Conservation (phyloP, 208 protist species). For the Novymonas esmeraldas region DNA sequence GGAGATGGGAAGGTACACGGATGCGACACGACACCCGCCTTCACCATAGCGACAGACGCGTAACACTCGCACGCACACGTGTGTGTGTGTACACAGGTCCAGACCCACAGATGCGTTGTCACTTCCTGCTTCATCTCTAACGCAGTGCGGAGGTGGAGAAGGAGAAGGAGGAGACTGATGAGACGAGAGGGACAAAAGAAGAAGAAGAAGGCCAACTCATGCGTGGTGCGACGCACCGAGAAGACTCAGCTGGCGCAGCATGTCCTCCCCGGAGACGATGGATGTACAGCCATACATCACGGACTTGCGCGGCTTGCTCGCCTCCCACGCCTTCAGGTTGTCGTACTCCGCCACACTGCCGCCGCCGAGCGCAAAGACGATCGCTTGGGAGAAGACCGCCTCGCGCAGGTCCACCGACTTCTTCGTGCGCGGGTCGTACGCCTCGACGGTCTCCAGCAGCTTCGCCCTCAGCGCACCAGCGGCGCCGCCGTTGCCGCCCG, state of each 20-base stretch:
- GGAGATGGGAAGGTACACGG: no score
- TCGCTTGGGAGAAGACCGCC: conserved; percentile 79
- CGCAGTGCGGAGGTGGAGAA: neutral
- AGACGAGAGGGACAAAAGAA: conserved; percentile 3
- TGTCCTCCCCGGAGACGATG: conserved; percentile 75
- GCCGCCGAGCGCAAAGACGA: conserved; percentile 89
- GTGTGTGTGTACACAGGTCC: no score
- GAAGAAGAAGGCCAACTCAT: conserved; percentile 2
- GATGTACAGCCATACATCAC: conserved; percentile 90
- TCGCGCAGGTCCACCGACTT: conserved; percentile 64
- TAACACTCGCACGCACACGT: no score
- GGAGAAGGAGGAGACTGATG: no score
- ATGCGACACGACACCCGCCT: no score
- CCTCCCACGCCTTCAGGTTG: conserved; percentile 88
- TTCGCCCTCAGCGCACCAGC: conserved; percentile 23
- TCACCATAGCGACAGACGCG: no score
- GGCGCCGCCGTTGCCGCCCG: conserved; percentile 11
- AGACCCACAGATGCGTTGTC: no score
- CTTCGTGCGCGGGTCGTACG: conserved; percentile 74
- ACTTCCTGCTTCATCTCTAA: no score
- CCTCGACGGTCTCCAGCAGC: conserved; percentile 66
- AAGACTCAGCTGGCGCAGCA: conserved; percentile 68
- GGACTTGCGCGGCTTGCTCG: conserved; percentile 63
- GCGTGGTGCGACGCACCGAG: conserved; percentile 43
- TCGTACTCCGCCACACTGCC: conserved; percentile 89